Evolutionary conservation across 2,329 filamentous ascomycete genomes (phyloP).

Genomic region (Monilinia laxa): DNA sequence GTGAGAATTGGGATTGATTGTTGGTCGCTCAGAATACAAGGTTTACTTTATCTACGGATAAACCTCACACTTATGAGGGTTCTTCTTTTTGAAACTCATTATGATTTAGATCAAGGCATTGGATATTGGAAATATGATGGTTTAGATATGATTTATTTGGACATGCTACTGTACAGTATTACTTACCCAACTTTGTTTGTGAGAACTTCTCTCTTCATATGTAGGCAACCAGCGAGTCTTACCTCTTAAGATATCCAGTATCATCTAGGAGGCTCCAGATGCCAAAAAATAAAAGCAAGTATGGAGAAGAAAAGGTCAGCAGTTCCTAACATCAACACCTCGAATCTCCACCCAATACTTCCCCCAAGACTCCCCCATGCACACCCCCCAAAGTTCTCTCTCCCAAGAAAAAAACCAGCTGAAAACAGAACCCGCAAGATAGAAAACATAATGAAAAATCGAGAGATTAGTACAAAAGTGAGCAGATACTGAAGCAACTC

Average conservation of each 20-base stretch:
- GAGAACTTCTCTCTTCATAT: background rate
- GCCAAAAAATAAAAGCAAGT: too few relatives aligned
- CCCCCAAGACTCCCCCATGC: too few relatives aligned
- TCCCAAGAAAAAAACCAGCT: background rate
- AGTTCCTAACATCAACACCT: too few relatives aligned
- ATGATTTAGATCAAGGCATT: too few relatives aligned
- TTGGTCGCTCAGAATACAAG: too few relatives aligned
- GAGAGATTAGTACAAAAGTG: fast-evolving
- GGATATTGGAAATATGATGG: background rate
- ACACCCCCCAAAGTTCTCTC: too few relatives aligned
- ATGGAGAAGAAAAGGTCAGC: too few relatives aligned
- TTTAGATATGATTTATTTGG: background rate
- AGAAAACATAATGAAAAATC: background rate
- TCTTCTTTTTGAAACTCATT: too few relatives aligned
- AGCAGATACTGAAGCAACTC: background rate
- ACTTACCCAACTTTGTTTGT: background rate
- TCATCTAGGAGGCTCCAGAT: background rate
- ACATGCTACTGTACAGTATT: background rate
- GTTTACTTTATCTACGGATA: too few relatives aligned
- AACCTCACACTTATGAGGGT: too few relatives aligned
- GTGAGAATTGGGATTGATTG: too few relatives aligned
- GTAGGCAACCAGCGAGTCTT: background rate
- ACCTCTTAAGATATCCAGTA: background rate
- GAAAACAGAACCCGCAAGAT: background rate
- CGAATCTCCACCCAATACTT: background rate